These are phyloP conservation scores for Nasturtium officinale DNA, from an alignment of 345 rosid genomes.

Conservation along the genomic window DNA sequence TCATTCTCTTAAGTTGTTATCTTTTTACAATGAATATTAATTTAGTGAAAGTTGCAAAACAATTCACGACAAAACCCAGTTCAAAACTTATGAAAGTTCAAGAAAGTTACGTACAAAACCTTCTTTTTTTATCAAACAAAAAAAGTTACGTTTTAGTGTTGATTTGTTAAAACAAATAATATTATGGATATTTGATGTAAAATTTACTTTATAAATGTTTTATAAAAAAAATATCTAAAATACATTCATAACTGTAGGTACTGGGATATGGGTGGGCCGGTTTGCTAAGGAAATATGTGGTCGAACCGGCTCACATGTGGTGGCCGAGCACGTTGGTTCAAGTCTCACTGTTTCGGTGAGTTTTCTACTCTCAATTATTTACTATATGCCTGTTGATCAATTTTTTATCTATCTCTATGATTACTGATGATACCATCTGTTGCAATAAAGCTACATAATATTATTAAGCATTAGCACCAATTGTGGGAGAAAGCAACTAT, in stretches of 20 bases:
- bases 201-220: too few relatives aligned
- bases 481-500: slow-evolving; percentile 3
- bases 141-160: slow-evolving; percentile 14
- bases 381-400: too few relatives aligned
- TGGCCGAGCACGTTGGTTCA: slow-evolving; percentile 90
- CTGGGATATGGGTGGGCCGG: slow-evolving; percentile 97
- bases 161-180: background rate
- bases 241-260: slow-evolving; percentile 49
- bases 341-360: slow-evolving; percentile 80
- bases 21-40: background rate
- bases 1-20: background rate
- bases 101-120: too few relatives aligned
- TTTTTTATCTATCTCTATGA: too few relatives aligned
- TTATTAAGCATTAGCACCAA: slow-evolving; percentile 14
- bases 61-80: too few relatives aligned
- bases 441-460: slow-evolving; percentile 16
- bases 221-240: too few relatives aligned
- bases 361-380: slow-evolving; percentile 2
- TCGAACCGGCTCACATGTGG: slow-evolving; percentile 98
- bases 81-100: too few relatives aligned
- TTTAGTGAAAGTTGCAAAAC: background rate
- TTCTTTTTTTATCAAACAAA: too few relatives aligned
- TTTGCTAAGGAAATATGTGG: slow-evolving; percentile 79
- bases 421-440: background rate
- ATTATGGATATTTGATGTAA: background rate